Percentiles rank a stretch among this genome's conserved stretches.
phyloP scores from a whole-genome alignment of 352 stramenopile genomes.

The Phytophthora lateralis region DNA sequence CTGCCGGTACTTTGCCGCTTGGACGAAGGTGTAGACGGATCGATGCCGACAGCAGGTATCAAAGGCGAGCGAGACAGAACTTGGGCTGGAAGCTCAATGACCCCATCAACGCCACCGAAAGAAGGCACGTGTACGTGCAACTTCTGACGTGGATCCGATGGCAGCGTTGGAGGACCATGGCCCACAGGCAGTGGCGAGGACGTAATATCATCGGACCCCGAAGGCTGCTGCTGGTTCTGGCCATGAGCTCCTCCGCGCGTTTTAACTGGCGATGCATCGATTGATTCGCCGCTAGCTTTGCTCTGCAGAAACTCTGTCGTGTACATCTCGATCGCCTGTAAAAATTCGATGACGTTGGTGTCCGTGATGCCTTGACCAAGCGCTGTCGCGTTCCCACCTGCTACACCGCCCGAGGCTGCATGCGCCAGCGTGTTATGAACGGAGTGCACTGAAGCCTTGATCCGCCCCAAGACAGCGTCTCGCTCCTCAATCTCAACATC shows the following conservation, averaged over 20 bases:
- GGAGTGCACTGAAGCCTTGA: constrained; percentile 78
- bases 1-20: constrained; percentile 12
- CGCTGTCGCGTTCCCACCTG: constrained; percentile 22
- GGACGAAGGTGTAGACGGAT: constrained; percentile 4
- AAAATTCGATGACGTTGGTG: constrained; percentile 73
- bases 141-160: constrained; percentile 59
- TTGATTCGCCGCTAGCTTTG: constrained; percentile 24
- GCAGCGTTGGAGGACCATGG: constrained; percentile 53
- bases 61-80: background rate
- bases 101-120: constrained; percentile 58
- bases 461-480: constrained; percentile 50
- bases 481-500: constrained; percentile 67
- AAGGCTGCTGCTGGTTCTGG: constrained; percentile 5
- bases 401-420: constrained; percentile 42
- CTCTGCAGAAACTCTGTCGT: constrained; percentile 61
- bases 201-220: background rate
- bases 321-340: constrained; percentile 81
- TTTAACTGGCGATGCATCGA: constrained; percentile 20
- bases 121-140: constrained; percentile 63
- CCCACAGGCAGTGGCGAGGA: constrained; percentile 37
- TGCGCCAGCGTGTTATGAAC: constrained; percentile 74
- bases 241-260: constrained; percentile 6
- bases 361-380: constrained; percentile 42
- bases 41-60: constrained; percentile 1
- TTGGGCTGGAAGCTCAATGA: constrained; percentile 54